Evolutionary conservation across 2,329 filamentous ascomycete genomes (phyloP).

Genomic region (Phyllachora maydis): DNA sequence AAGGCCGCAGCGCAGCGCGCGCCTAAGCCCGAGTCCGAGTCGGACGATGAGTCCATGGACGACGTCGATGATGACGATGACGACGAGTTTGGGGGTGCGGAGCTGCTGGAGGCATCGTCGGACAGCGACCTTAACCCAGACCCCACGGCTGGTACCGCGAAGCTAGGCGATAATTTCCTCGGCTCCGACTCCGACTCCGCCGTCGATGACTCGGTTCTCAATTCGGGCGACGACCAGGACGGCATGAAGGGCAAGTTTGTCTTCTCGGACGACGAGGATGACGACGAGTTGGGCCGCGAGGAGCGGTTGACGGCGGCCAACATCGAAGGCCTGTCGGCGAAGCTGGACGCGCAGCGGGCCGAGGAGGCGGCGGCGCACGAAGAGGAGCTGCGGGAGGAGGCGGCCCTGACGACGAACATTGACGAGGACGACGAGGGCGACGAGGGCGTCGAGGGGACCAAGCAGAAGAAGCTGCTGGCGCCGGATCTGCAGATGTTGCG

Average conservation of each 20-base stretch:
- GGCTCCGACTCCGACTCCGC: constrained; percentile 38
- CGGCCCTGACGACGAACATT: constrained; percentile 84
- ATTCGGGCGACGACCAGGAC: too few species aligned
- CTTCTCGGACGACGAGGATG: constrained; percentile 93
- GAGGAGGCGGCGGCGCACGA: constrained; percentile 67
- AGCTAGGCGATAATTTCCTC: constrained; percentile 37
- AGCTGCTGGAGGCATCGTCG: too few species aligned
- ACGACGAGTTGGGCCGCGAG: constrained; percentile 71
- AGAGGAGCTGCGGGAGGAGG: constrained; percentile 69
- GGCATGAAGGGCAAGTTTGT: constrained; percentile 37
- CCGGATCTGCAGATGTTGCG: constrained; percentile 82
- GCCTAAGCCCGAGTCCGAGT: constrained; percentile 18
- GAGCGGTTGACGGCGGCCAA: constrained; percentile 89
- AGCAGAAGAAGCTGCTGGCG: constrained; percentile 46
- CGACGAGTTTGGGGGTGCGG: constrained; percentile 24
- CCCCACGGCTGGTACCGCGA: too few species aligned
- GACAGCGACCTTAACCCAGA: too few species aligned
- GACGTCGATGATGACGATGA: constrained; percentile 19
- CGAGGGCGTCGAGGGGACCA: constrained; percentile 35
- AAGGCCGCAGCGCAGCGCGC: too few species aligned
- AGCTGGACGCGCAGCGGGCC: constrained; percentile 58
- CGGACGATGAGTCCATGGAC: constrained; percentile 20
- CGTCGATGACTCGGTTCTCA: constrained; percentile 56
- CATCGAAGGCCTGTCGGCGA: constrained; percentile 75
- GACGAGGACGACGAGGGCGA: constrained; percentile 36